Evolutionary conservation across 2,329 filamentous ascomycete species (phyloP), one percentile per base, ranked within the genome.

Genomic region (Dactylellina haptotyla): DNA sequence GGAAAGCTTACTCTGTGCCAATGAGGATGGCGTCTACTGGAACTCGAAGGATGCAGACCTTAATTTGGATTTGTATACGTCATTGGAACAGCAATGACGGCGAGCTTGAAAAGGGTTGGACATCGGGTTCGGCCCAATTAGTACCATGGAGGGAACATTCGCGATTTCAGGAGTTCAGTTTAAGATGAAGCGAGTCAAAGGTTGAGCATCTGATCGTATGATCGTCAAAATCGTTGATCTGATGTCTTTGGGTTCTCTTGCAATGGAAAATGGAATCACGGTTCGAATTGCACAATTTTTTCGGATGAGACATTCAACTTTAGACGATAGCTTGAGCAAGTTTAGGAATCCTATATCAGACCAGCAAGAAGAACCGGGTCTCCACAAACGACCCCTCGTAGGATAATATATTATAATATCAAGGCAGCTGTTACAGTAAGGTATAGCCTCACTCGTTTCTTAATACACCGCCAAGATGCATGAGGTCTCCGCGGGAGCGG

Each of bases 391-490:
- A 2, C 20, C 34, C 48, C 9, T 37, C n/a, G n/a, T n/a, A n/a
- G n/a, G n/a, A n/a, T n/a, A n/a, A n/a, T 53, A 43, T 54, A 63
- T 54, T 25, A 54, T 23, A 54, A 34, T n/a, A 30, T 54, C 16
- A 32, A 59, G 32, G 32, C 56, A 53, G 37, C 45, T 53, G 39
- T 39, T n/a, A 34, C 32, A 14, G 32, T n/a, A n/a, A n/a, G n/a
- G n/a, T n/a, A n/a, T n/a, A n/a, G n/a, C n/a, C 28, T 18, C n/a
- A 25, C 18, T 12, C 16, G 37, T 43, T 67, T 67, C 53, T 41
- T 58, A 45, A 67, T 43, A 63, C 45, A 59, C 32, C 26, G 53
- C 63, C 63, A 58, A 51, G 63, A 9, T 30, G 37, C 45, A 28
- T 48, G 16, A n/a, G n/a, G 32, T 32, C 54, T 26, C 28, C 37